phyloP scores from a whole-genome alignment of 2,329 filamentous ascomycete genomes.

The Madurella fahalii region DNA sequence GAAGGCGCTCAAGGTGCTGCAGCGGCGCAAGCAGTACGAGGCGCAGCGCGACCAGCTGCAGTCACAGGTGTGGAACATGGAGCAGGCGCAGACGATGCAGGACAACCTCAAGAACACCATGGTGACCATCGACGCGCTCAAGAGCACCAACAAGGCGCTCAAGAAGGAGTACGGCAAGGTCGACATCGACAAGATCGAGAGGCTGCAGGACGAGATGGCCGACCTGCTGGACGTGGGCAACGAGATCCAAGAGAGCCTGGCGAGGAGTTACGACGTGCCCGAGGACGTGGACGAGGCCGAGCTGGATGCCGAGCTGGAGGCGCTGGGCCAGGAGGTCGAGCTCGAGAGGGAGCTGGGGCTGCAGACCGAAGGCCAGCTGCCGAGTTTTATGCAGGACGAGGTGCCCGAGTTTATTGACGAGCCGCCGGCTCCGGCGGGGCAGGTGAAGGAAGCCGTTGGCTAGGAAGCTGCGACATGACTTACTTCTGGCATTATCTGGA shows the following conservation, averaged over 20 bases:
- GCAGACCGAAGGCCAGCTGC: conserved; percentile 54
- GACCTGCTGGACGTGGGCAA: conserved; percentile 97
- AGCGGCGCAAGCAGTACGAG: conserved; percentile 93
- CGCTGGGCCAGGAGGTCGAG: conserved; percentile 89
- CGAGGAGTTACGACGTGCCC: conserved; percentile 86
- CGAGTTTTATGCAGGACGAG: conserved; percentile 87
- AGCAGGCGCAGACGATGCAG: conserved; percentile 96
- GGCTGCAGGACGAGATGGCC: conserved; percentile 98
- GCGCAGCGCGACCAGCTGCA: conserved; percentile 89
- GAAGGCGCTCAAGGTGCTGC: conserved; percentile 89
- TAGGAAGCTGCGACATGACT: conserved; percentile 24
- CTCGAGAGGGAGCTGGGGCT: conserved; percentile 65
- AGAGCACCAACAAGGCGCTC: conserved; percentile 90
- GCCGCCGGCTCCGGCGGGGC: conserved; percentile 65
- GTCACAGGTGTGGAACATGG: conserved; percentile 97
- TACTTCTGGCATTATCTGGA: not conserved
- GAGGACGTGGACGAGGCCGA: conserved; percentile 97
- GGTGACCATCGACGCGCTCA: conserved; percentile 97
- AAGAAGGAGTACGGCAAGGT: conserved; percentile 95
- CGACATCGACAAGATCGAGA: conserved; percentile 95
- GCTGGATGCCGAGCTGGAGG: conserved; percentile 92
- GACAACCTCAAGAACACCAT: conserved; percentile 98
- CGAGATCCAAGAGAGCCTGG: conserved; percentile 94
- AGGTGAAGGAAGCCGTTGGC: conserved; percentile 76
- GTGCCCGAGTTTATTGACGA: conserved; percentile 91